Evolutionary conservation across 805 yeast genomes (phyloP).

Genomic region (Pichia exigua): DNA sequence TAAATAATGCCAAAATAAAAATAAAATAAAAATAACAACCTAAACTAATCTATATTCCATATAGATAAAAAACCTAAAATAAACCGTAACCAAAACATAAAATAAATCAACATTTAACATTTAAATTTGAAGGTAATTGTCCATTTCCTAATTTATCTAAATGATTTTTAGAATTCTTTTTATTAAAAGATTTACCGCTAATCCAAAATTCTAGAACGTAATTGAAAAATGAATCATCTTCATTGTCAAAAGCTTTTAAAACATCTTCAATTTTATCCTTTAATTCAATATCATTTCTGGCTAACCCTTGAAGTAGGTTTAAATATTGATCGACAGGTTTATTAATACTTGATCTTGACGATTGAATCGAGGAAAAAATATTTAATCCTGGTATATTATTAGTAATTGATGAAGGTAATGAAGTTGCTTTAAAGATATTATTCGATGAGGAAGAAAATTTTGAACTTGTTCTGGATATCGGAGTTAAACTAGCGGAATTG

Average conservation of each 20-base stretch:
- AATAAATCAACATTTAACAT: neutral
- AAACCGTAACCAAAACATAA: neutral
- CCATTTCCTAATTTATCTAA: constrained; percentile 12
- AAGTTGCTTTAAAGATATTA: neutral
- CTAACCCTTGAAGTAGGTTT: constrained; percentile 21
- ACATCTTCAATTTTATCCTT: constrained; percentile 21
- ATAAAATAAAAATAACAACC: neutral
- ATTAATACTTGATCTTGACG: constrained; percentile 8
- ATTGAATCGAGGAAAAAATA: constrained; percentile 4
- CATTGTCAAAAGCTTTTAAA: constrained; percentile 25
- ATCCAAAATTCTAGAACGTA: constrained; percentile 29
- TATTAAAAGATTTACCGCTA: constrained; percentile 25
- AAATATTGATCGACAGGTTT: constrained; percentile 24
- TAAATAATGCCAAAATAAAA: neutral
- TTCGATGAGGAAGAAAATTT: neutral
- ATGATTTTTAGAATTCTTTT: constrained; percentile 19
- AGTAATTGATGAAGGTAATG: constrained; percentile 2
- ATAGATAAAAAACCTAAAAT: neutral
- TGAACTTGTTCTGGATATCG: constrained; percentile 3
- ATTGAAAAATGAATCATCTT: constrained; percentile 27
- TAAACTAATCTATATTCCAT: neutral
- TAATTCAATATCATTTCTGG: constrained; percentile 28
- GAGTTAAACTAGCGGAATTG: constrained; percentile 3
- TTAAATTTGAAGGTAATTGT: constrained; percentile 8
- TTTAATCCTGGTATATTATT: constrained; percentile 14